Conservation (phyloP, 2,329 filamentous ascomycete genomes). For the Clonostachys rosea region DNA sequence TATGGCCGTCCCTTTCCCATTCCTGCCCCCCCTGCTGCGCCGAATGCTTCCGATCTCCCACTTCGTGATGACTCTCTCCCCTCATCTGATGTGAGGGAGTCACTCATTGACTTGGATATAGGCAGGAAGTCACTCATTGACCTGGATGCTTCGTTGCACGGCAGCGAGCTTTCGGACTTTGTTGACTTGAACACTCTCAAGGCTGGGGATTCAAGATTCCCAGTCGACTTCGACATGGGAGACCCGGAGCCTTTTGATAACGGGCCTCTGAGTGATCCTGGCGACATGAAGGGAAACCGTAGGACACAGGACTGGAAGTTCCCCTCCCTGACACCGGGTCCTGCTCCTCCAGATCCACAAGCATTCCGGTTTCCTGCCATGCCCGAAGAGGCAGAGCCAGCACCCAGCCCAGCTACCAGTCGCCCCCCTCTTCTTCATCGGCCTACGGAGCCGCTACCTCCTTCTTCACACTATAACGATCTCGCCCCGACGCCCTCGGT, state of each 20-base stretch:
- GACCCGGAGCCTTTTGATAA: conserved; percentile 13
- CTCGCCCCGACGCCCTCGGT: conserved; percentile 23
- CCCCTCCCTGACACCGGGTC: conserved; percentile 45
- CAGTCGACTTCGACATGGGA: conserved; percentile 45
- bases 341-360: conserved; percentile 40
- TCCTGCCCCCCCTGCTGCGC: conserved; percentile 15
- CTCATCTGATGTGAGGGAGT: conserved; percentile 50
- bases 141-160: conserved; percentile 54
- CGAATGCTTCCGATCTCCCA: conserved; percentile 49
- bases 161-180: conserved; percentile 51
- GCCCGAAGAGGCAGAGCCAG: conserved; percentile 1
- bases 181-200: conserved; percentile 58
- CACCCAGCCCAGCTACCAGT: conserved; percentile 12
- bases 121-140: conserved; percentile 44
- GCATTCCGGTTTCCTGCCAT: conserved; percentile 39
- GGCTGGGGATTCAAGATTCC: conserved; percentile 37
- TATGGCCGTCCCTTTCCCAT: conserved; percentile 44
- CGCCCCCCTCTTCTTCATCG: conserved; percentile 45
- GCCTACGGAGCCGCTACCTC: conserved; percentile 43
- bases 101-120: conserved; percentile 46
- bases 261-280: conserved; percentile 35
- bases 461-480: conserved; percentile 34
- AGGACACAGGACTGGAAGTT: conserved; percentile 55
- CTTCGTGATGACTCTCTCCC: conserved; percentile 50
- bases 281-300: conserved; percentile 45